Conservation (phyloP, 2,329 filamentous ascomycete species). For the Venturia oleaginea region DNA sequence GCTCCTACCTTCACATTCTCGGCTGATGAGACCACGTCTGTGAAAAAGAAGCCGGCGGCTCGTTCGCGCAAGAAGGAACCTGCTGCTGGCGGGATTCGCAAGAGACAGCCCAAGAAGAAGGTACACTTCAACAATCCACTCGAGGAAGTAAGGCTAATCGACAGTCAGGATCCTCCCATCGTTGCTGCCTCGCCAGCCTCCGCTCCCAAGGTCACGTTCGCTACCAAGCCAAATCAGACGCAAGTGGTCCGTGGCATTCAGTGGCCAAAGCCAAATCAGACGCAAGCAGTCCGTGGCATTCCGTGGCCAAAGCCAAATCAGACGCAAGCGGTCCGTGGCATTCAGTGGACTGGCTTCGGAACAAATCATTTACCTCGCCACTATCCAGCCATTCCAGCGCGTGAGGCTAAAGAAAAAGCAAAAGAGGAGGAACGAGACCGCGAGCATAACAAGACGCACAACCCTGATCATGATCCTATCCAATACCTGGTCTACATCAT, state of each 20-base stretch:
- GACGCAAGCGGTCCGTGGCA: background rate
- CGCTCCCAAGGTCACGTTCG: background rate
- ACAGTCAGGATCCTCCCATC: background rate
- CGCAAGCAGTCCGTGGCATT: no score
- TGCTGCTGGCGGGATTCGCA: background rate
- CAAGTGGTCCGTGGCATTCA: no score
- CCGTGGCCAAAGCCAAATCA: background rate
- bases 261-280: no score
- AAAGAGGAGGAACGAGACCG: background rate
- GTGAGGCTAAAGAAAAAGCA: background rate
- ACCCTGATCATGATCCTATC: background rate
- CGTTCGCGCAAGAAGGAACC: background rate
- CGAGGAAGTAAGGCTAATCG: background rate
- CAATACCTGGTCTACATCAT: background rate
- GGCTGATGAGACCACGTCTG: background rate
- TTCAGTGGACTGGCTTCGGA: background rate
- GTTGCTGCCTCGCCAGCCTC: background rate
- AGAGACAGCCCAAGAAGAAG: background rate
- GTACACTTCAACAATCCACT: background rate
- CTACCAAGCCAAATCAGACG: background rate
- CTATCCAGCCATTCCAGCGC: background rate
- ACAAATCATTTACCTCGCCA: constrained; percentile 3
- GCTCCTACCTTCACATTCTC: background rate
- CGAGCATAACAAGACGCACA: background rate
- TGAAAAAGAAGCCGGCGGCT: background rate